These are phyloP conservation scores for Aspergillus fijiensis DNA, from an alignment of 2,329 filamentous ascomycete genomes.

Conservation along the genomic window DNA sequence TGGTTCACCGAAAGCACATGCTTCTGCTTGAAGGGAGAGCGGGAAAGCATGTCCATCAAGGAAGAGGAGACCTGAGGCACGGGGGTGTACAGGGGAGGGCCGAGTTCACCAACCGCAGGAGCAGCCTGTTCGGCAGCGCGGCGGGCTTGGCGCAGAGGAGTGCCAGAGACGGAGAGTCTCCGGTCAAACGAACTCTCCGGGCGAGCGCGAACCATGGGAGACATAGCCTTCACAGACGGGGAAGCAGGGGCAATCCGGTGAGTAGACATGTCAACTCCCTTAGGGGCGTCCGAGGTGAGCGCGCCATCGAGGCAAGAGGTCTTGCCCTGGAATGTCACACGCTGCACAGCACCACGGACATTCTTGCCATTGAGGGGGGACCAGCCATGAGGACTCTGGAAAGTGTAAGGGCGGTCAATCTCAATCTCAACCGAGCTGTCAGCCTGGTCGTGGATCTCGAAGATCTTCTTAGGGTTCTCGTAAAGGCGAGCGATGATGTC, in stretches of 20 bases:
- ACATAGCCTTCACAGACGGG: conserved; percentile 56
- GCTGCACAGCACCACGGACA: conserved; percentile 69
- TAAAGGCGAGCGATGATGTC: conserved; percentile 71
- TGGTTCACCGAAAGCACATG: conserved; percentile 91
- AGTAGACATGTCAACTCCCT: conserved; percentile 74
- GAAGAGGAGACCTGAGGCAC: conserved; percentile 58
- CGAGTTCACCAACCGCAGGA: conserved; percentile 36
- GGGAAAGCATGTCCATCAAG: conserved; percentile 70
- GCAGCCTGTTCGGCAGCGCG: conserved; percentile 30
- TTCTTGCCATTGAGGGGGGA: conserved; percentile 70
- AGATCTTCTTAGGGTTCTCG: conserved; percentile 77
- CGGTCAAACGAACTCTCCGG: conserved; percentile 39
- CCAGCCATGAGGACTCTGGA: conserved; percentile 57
- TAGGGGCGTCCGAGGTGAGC: conserved; percentile 55
- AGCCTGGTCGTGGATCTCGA: conserved; percentile 78
- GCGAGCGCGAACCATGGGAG: conserved; percentile 40
- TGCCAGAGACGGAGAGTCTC: conserved; percentile 38
- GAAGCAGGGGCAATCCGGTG: conserved; percentile 56
- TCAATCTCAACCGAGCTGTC: conserved; percentile 73
- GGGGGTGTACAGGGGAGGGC: conserved; percentile 40
- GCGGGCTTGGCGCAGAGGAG: conserved; percentile 34
- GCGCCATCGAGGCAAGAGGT: conserved; percentile 74
- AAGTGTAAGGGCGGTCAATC: conserved; percentile 67
- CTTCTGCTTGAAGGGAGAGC: conserved; percentile 82
- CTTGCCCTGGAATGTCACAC: conserved; percentile 72